Conservation (phyloP, 768 basidiomycete species). For the Panus rudis region DNA sequence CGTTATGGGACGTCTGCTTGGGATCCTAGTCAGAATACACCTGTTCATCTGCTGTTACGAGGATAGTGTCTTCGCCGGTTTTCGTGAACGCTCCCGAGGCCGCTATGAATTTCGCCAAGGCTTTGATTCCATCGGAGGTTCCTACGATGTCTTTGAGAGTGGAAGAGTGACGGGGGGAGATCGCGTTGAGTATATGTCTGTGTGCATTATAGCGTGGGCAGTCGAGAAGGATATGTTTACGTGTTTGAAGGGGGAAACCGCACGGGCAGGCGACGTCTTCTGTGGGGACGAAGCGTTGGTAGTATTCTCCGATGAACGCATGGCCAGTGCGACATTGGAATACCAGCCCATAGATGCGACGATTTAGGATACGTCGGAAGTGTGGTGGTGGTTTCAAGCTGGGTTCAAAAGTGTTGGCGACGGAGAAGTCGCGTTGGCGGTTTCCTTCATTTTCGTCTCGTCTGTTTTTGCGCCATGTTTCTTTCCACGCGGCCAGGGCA, state of each 20-base stretch:
- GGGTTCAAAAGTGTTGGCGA: not conserved
- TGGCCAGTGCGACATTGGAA: not conserved
- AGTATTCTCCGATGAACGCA: not conserved
- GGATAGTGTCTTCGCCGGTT: too few relatives aligned
- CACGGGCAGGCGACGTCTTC: not conserved
- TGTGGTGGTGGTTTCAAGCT: not conserved
- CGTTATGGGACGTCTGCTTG: too few relatives aligned
- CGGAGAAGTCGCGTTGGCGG: not conserved
- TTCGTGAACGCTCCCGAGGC: not conserved
- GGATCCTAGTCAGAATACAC: too few relatives aligned
- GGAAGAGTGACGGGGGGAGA: too few relatives aligned
- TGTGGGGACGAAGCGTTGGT: not conserved
- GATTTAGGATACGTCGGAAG: not conserved
- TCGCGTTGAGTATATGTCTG: too few relatives aligned
- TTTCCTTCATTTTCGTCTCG: not conserved
- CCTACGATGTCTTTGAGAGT: not conserved
- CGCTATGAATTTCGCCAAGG: not conserved
- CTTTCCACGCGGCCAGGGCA: too few relatives aligned
- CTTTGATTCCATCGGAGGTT: not conserved
- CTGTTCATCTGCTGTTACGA: too few relatives aligned
- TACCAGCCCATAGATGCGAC: not conserved
- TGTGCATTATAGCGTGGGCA: not conserved
- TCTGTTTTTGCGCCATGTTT: not conserved
- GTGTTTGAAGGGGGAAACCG: not conserved
- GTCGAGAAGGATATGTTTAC: not conserved